A percentile compares a stretch with the other conserved stretches of the same genome.
phyloP scores from a whole-genome alignment of 441 rosid species.

The Erodium moschatum region DNA sequence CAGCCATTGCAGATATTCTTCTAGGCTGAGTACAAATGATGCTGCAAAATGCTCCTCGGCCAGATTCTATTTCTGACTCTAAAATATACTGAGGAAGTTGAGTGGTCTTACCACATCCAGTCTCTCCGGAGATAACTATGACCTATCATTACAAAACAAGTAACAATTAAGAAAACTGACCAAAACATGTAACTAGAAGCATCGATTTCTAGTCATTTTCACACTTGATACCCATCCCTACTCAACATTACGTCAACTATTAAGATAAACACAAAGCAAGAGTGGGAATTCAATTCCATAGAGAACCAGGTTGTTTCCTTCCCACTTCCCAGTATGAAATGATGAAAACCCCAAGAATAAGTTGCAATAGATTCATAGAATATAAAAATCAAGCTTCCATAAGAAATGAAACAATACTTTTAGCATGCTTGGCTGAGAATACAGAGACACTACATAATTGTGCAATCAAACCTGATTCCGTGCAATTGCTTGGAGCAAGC shows the following conservation, averaged over 20 bases:
- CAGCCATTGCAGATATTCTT: conserved; percentile 96
- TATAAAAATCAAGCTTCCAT: background rate
- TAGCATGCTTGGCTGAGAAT: background rate
- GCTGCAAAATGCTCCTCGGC: conserved; percentile 93
- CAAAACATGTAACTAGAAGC: background rate
- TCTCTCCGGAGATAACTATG: conserved; percentile 92
- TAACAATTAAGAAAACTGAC: conserved; percentile 8
- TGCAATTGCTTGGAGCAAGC: conserved; percentile 90
- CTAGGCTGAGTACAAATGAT: conserved; percentile 97
- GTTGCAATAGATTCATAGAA: background rate
- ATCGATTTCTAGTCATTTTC: background rate
- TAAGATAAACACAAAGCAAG: background rate
- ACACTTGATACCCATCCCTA: background rate
- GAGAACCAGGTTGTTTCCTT: conserved; percentile 3
- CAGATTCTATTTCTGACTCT: conserved; percentile 97
- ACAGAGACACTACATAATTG: background rate
- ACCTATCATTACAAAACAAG: conserved; percentile 42
- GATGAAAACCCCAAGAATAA: background rate
- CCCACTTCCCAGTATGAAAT: background rate
- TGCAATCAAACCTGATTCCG: conserved; percentile 64
- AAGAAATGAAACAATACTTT: background rate
- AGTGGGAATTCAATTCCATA: background rate
- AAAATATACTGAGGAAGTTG: conserved; percentile 91
- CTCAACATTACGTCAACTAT: background rate
- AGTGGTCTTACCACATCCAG: conserved; percentile 99